Conservation (phyloP, 148 eudicot species). For the Polygonum maritimum region DNA sequence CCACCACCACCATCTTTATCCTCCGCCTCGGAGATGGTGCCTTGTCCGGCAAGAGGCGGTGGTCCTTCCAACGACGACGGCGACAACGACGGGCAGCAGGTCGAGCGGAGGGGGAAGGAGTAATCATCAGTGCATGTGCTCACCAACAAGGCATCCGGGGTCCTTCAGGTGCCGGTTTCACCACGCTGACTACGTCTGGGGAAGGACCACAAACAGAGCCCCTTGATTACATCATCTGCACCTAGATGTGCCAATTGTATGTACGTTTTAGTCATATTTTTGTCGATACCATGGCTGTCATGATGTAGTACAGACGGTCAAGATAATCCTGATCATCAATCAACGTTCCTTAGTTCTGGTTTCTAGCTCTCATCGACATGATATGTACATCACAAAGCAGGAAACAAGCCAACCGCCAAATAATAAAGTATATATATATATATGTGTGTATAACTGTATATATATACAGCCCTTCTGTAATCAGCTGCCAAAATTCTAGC, state of each 20-base stretch:
- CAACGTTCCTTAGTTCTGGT: not conserved
- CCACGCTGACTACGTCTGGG: conserved; percentile 51
- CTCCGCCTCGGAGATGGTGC: not conserved
- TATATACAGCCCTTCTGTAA: no score
- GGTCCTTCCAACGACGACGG: not conserved
- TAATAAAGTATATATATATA: no score
- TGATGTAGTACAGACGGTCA: not conserved
- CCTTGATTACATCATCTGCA: not conserved
- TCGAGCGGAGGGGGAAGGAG: conserved; percentile 8
- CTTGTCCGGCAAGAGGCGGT: conserved; percentile 7
- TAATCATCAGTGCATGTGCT: conserved; percentile 42
- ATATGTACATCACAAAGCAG: no score
- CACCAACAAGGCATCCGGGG: conserved; percentile 71
- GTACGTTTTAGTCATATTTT: not conserved
- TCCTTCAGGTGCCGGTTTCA: conserved; percentile 67
- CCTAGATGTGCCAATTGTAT: not conserved
- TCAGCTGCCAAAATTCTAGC: no score
- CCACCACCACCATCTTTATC: conserved; percentile 3
- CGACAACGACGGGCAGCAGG: not conserved
- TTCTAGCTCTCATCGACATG: no score
- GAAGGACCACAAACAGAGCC: conserved; percentile 10
- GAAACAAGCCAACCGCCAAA: no score
- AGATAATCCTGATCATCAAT: not conserved
- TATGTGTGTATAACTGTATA: no score
- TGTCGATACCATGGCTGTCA: not conserved